Evolutionary conservation across 179 eudicot genomes (phyloP).

Genomic region (Camellia oleifera): DNA sequence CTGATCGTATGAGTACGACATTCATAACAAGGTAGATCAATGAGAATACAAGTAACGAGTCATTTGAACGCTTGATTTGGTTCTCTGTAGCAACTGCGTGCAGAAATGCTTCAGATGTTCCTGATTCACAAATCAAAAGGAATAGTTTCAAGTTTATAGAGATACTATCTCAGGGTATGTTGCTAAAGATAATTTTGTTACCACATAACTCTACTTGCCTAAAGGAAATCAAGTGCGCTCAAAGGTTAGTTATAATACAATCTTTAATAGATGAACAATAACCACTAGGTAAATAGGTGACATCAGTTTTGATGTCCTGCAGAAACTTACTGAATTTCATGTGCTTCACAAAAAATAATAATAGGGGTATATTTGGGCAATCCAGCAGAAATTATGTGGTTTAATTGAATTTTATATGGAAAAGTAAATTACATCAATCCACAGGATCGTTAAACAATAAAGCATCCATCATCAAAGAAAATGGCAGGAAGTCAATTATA

Average conservation of each 20-base stretch:
- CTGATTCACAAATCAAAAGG: conserved; percentile 44
- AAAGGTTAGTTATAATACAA: neutral
- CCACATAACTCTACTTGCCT: neutral
- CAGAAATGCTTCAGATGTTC: conserved; percentile 96
- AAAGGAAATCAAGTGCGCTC: neutral
- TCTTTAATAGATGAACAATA: neutral
- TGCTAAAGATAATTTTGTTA: no score
- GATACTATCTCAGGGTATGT: neutral
- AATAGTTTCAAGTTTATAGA: neutral
- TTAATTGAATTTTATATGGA: neutral
- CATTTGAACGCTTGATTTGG: conserved; percentile 86
- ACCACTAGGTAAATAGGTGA: neutral
- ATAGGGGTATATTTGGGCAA: neutral
- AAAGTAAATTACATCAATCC: neutral
- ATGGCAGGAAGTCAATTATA: neutral
- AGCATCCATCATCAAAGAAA: neutral
- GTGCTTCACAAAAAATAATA: neutral
- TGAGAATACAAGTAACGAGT: conserved; percentile 76
- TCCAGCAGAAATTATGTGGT: neutral
- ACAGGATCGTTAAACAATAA: neutral
- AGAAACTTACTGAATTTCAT: neutral
- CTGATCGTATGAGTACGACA: conserved; percentile 68
- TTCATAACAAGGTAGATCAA: conserved; percentile 68
- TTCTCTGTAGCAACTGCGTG: conserved; percentile 92
- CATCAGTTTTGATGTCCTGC: neutral